These are phyloP conservation scores for Blumeria graminis DNA, from an alignment of 2,329 filamentous ascomycete genomes.

Conservation along the genomic window DNA sequence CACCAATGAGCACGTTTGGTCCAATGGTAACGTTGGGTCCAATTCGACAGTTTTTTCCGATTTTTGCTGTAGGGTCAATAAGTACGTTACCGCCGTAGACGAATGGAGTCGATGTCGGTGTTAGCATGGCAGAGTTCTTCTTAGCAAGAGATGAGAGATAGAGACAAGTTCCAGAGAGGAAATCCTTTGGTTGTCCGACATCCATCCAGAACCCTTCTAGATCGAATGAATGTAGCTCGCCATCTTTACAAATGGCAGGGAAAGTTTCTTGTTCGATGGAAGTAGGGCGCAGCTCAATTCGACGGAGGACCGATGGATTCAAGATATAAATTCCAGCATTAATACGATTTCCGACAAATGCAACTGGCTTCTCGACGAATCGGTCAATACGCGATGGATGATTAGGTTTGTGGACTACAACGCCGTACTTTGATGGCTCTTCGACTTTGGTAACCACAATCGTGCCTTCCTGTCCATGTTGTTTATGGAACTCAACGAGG, in stretches of 20 bases:
- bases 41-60: slow-evolving; percentile 95
- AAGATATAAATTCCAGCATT: slow-evolving; percentile 97
- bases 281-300: slow-evolving; percentile 88
- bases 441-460: slow-evolving; percentile 98
- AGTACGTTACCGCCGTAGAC: slow-evolving; percentile 89
- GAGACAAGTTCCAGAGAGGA: slow-evolving; percentile 83
- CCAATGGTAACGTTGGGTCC: slow-evolving; percentile 94
- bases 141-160: slow-evolving; percentile 86
- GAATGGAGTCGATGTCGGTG: slow-evolving; percentile 47
- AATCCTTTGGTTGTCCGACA: slow-evolving; percentile 95
- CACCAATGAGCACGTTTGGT: slow-evolving; percentile 73
- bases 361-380: slow-evolving; percentile 97
- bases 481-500: slow-evolving; percentile 75
- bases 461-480: slow-evolving; percentile 83
- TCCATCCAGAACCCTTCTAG: slow-evolving; percentile 99
- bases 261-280: slow-evolving; percentile 99
- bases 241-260: slow-evolving; percentile 75
- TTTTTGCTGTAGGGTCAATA: slow-evolving; percentile 82
- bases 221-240: slow-evolving; percentile 84
- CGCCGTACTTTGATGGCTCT: slow-evolving; percentile 96
- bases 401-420: slow-evolving; percentile 88
- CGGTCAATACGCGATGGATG: slow-evolving; percentile 84
- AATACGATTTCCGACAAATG: slow-evolving; percentile 97
- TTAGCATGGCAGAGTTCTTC: slow-evolving; percentile 67
- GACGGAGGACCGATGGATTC: slow-evolving; percentile 70